Percentiles rank a stretch among this genome's conserved stretches.
Conservation (phyloP, 495 filamentous ascomycete genomes). For the Staphylotrichum longicolle region DNA sequence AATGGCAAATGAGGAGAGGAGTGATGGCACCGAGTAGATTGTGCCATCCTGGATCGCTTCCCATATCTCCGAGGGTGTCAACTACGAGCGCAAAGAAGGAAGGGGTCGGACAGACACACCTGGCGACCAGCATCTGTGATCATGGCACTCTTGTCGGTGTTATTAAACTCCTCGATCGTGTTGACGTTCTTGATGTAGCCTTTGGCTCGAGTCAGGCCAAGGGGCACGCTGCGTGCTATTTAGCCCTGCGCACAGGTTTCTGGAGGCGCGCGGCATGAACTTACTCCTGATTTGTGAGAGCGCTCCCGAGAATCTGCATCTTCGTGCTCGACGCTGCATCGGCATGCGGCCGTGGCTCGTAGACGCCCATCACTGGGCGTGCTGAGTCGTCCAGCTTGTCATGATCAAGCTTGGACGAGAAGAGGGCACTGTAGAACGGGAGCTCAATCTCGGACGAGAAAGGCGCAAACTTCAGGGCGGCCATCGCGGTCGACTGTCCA, state of each 20-base stretch:
- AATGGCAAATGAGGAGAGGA: conserved; percentile 81
- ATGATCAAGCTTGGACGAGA: conserved; percentile 88
- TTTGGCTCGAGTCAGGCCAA: conserved; percentile 75
- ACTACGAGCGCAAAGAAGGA: conserved; percentile 4
- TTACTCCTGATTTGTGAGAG: conserved; percentile 78
- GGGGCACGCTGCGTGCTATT: conserved; percentile 59
- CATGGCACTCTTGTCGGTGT: conserved; percentile 66
- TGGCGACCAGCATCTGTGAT: conserved; percentile 71
- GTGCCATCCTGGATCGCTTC: conserved; percentile 94
- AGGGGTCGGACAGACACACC: conserved; percentile 46
- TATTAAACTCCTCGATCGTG: conserved; percentile 89
- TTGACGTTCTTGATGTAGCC: conserved; percentile 95
- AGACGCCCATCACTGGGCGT: conserved; percentile 80
- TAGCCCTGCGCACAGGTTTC: background rate
- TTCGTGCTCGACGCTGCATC: conserved; percentile 68
- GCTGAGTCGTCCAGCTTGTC: conserved; percentile 94
- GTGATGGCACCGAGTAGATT: conserved; percentile 88
- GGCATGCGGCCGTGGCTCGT: conserved; percentile 73
- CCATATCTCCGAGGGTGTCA: conserved; percentile 66
- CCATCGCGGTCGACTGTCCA: conserved; percentile 1
- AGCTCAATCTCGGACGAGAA: conserved; percentile 94
- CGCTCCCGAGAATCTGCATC: conserved; percentile 85
- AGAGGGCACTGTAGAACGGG: conserved; percentile 87
- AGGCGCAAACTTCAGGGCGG: conserved; percentile 61
- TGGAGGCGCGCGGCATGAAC: conserved; percentile 30